A percentile compares a stretch with the other conserved stretches of the same genome.
Evolutionary conservation across 2,329 filamentous ascomycete genomes (phyloP).

Genomic region (Sporothrix globosa): DNA sequence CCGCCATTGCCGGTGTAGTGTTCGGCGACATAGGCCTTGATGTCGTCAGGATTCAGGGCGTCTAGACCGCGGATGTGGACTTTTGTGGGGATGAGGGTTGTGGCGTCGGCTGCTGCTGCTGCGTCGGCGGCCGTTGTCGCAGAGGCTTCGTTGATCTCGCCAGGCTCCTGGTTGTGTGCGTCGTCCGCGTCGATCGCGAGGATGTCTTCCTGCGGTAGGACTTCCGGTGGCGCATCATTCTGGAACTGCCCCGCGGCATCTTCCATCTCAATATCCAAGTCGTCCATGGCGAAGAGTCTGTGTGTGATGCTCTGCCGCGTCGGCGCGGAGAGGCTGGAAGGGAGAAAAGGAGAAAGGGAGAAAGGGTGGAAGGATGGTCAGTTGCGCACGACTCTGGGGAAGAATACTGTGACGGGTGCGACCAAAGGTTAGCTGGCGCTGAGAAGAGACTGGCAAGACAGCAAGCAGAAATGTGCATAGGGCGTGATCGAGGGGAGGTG

Average conservation of each 20-base stretch:
- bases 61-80: constrained; percentile 85
- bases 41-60: constrained; percentile 76
- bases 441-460: not conserved
- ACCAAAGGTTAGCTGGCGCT: constrained; percentile 2
- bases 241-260: constrained; percentile 49
- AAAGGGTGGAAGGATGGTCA: not conserved
- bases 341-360: not conserved
- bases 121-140: constrained; percentile 28
- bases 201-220: constrained; percentile 43
- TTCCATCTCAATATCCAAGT: constrained; percentile 73
- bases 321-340: constrained; percentile 6
- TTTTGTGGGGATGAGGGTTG: constrained; percentile 57
- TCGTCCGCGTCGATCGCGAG: constrained; percentile 39
- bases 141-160: constrained; percentile 38
- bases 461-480: not conserved
- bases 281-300: constrained; percentile 40
- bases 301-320: constrained; percentile 5
- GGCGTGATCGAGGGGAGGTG: not conserved
- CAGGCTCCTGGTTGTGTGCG: constrained; percentile 40
- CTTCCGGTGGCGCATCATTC: constrained; percentile 6
- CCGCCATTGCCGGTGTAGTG: constrained; percentile 61
- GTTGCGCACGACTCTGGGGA: not conserved
- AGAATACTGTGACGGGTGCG: not conserved
- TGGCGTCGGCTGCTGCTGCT: constrained; percentile 14
- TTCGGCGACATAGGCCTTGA: constrained; percentile 72